Evolutionary conservation across 768 basidiomycete genomes (phyloP).

Genomic region (Panus rudis): DNA sequence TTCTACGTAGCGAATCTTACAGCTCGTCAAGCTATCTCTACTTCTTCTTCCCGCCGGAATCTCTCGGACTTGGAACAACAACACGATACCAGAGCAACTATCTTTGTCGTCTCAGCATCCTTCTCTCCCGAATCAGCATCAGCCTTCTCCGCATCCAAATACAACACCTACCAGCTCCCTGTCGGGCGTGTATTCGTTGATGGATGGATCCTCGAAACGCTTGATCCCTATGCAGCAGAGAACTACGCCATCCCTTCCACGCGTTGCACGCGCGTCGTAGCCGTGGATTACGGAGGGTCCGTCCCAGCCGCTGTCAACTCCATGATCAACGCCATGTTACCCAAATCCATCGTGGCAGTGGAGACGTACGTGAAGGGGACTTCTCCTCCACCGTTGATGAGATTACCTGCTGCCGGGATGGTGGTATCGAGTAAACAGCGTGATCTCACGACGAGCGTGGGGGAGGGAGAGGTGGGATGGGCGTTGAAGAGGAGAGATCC

Average conservation of each 20-base stretch:
- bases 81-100: conserved; percentile 47
- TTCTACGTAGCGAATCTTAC: conserved; percentile 75
- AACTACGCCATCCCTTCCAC: conserved; percentile 94
- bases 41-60: conserved; percentile 33
- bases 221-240: conserved; percentile 92
- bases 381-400: conserved; percentile 59
- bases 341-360: conserved; percentile 62
- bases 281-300: conserved; percentile 81
- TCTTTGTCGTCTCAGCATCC: conserved; percentile 81
- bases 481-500: conserved; percentile 54
- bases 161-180: conserved; percentile 70
- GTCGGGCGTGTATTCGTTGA: conserved; percentile 81
- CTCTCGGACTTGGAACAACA: conserved; percentile 31
- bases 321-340: conserved; percentile 74
- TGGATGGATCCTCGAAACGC: conserved; percentile 93
- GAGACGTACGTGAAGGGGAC: conserved; percentile 66
- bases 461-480: conserved; percentile 47
- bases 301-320: conserved; percentile 82
- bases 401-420: conserved; percentile 61
- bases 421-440: conserved; percentile 49
- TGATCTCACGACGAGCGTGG: no score
- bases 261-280: conserved; percentile 74
- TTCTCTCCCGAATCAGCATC: conserved; percentile 59
- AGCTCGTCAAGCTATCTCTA: conserved; percentile 40
- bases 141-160: conserved; percentile 53